Conservation (phyloP, 2,329 filamentous ascomycete species). For the Huntiella omanensis region DNA sequence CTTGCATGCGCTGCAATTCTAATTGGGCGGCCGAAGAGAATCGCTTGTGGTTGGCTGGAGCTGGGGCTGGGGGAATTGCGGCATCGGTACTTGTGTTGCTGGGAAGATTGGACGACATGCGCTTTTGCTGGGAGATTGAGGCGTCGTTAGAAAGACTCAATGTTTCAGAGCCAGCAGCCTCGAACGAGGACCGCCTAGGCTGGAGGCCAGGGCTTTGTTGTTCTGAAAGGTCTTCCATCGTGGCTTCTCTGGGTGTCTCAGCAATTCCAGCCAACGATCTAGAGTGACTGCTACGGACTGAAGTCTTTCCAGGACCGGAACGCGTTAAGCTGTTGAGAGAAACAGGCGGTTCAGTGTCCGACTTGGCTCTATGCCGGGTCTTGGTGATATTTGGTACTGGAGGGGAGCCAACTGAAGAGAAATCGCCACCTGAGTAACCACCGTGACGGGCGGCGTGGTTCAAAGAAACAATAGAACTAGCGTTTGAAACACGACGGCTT, state of each 20-base stretch:
- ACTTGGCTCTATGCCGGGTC: slow-evolving; percentile 26
- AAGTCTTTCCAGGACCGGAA: slow-evolving; percentile 35
- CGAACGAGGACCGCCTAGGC: slow-evolving; percentile 6
- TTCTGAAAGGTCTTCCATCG: slow-evolving; percentile 9
- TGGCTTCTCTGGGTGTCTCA: slow-evolving; percentile 29
- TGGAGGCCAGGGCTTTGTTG: background rate
- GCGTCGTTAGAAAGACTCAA: slow-evolving; percentile 1
- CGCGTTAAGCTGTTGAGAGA: slow-evolving; percentile 23
- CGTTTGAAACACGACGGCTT: slow-evolving; percentile 28
- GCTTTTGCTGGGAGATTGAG: no score
- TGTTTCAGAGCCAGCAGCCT: slow-evolving; percentile 6
- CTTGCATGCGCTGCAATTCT: background rate
- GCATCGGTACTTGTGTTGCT: background rate
- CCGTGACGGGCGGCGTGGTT: slow-evolving; percentile 46
- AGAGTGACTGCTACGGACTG: slow-evolving; percentile 30
- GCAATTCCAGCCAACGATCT: slow-evolving; percentile 36
- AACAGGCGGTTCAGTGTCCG: slow-evolving; percentile 22
- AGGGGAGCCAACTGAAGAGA: slow-evolving; percentile 41
- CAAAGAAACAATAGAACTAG: slow-evolving; percentile 48
- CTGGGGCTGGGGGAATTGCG: background rate
- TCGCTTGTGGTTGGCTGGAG: no score
- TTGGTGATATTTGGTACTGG: slow-evolving; percentile 37
- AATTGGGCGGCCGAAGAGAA: background rate
- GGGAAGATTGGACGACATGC: background rate
- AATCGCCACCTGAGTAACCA: slow-evolving; percentile 50